Evolutionary conservation across 2,329 filamentous ascomycete species (phyloP).

Genomic region (Elsinoe fawcettii): DNA sequence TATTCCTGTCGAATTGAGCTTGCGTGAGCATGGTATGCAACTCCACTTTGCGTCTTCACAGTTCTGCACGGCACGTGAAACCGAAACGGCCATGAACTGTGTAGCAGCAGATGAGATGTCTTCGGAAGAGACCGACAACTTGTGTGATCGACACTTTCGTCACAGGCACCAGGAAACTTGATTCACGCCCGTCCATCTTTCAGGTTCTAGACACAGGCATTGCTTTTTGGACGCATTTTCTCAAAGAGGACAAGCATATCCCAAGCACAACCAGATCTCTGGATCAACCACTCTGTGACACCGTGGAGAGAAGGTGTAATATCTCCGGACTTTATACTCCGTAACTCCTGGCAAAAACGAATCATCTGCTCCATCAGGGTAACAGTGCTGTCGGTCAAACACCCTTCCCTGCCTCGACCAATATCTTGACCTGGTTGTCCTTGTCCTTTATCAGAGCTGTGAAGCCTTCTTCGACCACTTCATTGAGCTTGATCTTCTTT

Average conservation of each 20-base stretch:
- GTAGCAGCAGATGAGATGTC: neutral
- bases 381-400: neutral
- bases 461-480: conserved; percentile 43
- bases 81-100: neutral
- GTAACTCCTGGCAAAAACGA: neutral
- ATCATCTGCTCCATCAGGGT: neutral
- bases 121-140: neutral
- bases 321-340: neutral
- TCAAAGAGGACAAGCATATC: conserved; percentile 3
- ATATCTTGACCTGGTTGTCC: conserved; percentile 43
- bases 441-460: conserved; percentile 42
- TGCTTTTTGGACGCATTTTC: conserved; percentile 1
- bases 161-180: conserved; percentile 13
- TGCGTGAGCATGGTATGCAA: neutral
- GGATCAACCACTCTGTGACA: too few species aligned
- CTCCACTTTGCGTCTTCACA: neutral
- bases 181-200: neutral
- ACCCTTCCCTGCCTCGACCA: conserved; percentile 27
- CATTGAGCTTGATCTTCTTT: conserved; percentile 38
- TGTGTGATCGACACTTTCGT: conserved; percentile 1
- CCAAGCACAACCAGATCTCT: neutral
- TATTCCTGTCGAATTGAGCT: conserved; percentile 5
- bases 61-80: neutral
- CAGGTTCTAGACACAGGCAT: neutral
- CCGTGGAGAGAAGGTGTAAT: too few species aligned